Conservation (phyloP, 2,329 filamentous ascomycete genomes). For the Fusarium sp. region DNA sequence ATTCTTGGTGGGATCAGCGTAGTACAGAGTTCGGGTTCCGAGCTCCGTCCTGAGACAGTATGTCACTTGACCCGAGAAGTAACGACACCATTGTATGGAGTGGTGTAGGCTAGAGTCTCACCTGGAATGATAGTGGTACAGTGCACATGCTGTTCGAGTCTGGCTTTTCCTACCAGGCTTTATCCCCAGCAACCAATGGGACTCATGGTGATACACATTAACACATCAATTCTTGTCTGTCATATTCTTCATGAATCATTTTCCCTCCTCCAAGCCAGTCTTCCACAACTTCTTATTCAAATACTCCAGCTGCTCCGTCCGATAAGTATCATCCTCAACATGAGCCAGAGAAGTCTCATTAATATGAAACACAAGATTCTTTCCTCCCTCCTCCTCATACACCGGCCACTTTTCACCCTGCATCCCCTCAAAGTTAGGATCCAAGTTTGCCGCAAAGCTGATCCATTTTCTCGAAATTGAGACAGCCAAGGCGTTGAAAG, state of each 20-base stretch:
- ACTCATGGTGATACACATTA: not conserved
- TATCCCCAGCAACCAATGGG: too few relatives aligned
- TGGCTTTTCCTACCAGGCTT: not conserved
- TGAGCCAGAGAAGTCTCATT: slow-evolving; percentile 9
- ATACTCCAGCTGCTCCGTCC: slow-evolving; percentile 30
- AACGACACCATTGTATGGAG: not conserved
- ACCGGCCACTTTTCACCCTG: slow-evolving; percentile 9
- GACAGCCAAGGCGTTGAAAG: slow-evolving; percentile 2
- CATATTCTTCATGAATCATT: too few relatives aligned
- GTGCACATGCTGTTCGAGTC: not conserved
- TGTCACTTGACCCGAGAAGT: not conserved
- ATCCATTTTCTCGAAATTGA: slow-evolving; percentile 33
- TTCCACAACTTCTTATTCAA: slow-evolving; percentile 31
- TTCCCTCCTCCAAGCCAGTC: slow-evolving; percentile 3
- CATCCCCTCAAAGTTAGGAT: slow-evolving; percentile 25
- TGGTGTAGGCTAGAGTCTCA: not conserved
- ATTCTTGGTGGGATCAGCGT: not conserved
- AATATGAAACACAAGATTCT: slow-evolving; percentile 28
- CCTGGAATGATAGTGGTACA: not conserved
- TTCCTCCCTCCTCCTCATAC: not conserved
- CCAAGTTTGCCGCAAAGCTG: slow-evolving; percentile 13
- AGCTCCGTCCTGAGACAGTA: not conserved
- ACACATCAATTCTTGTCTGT: not conserved
- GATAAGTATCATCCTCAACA: slow-evolving; percentile 17
- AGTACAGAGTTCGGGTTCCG: not conserved